Conservation (phyloP, 2,329 filamentous ascomycete genomes). For the Didymella lethalis region DNA sequence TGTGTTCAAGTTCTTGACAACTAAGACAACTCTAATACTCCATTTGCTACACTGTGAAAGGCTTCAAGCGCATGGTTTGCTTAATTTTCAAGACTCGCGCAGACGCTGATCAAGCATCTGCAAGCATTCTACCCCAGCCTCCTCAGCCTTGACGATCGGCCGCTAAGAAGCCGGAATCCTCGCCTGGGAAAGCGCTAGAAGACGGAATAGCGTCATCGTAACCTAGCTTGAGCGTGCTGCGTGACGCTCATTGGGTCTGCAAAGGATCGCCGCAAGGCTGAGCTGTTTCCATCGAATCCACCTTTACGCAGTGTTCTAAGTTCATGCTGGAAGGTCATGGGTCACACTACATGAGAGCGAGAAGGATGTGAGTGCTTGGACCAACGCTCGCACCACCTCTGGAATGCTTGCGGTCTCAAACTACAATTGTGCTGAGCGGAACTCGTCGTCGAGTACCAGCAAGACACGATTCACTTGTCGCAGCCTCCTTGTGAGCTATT, state of each 20-base stretch:
- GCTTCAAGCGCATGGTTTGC: neutral
- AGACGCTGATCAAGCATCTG: neutral
- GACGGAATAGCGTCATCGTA: slow-evolving; percentile 4
- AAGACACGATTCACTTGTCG: neutral
- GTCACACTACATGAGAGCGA: neutral
- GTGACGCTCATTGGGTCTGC: neutral
- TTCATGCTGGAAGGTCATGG: neutral
- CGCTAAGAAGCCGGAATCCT: slow-evolving; percentile 3
- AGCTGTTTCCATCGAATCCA: slow-evolving; percentile 7
- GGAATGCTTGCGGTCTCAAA: neutral
- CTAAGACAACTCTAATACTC: neutral
- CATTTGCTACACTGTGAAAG: no score
- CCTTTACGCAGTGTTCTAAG: neutral
- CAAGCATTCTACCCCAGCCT: slow-evolving; percentile 1
- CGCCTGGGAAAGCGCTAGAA: slow-evolving; percentile 9
- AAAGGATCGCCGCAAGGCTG: slow-evolving; percentile 7
- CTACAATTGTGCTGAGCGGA: neutral
- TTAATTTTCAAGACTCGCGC: neutral
- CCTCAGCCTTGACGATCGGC: slow-evolving; percentile 6
- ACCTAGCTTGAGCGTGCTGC: neutral
- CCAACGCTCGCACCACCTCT: neutral
- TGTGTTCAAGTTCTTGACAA: neutral
- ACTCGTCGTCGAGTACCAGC: neutral
- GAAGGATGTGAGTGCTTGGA: neutral
- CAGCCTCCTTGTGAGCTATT: no score